Base-by-base conservation (phyloP, 306 rosid genomes). In the Lathyrus tuberosus region DNA sequence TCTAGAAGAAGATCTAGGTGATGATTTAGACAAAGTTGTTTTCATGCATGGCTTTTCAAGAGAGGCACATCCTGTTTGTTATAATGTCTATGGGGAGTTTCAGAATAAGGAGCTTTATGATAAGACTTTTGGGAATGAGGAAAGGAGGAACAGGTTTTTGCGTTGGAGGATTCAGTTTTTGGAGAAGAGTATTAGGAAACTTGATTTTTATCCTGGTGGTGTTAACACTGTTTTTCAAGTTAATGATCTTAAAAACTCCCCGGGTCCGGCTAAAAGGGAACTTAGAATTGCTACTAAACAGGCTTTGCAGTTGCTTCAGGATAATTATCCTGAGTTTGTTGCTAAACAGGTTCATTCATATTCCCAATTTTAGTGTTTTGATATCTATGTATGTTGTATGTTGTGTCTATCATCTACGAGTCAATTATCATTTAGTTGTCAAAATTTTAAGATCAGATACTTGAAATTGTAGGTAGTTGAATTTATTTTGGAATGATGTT, bases 301-400 rank as follows among this genome's bases (percentile, higher is more conserved):
- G 20, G 97, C 97, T n/a, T 74, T 94, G 77, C 91, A 87, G 11
- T 72, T 94, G 86, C 95, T 94, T 76, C 97, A 88, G 80, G 97
- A 91, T 79, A 94, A 94, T 75, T 88, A 94, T 77, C 97, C 96
- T 2, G 98, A 94, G 76, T 94, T 94, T 53, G 97, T 94, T 31
- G 89, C 87, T 77, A 94, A 88, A 79, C 97, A 94, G 95, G 96
- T 88, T 64, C 0, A 30, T 73, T 58, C n/a, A 18, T 6, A 37
- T 62, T 60, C 12, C 40, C 62, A 53, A 20, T 71, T 49, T 11
- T 47, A 7, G 8, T 35, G 44, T 20, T 46, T 49, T 33, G 2
- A 12, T 67, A 15, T 46, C 6, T 66, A 30, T 3, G 1, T 57
- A 8, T 35, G 40, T 24, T 24, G 26, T 24, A 24, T 24, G 2